Evolutionary conservation across 768 basidiomycete species (phyloP), one percentile per base, ranked within the genome.

Genomic region (Suillus alpinus): DNA sequence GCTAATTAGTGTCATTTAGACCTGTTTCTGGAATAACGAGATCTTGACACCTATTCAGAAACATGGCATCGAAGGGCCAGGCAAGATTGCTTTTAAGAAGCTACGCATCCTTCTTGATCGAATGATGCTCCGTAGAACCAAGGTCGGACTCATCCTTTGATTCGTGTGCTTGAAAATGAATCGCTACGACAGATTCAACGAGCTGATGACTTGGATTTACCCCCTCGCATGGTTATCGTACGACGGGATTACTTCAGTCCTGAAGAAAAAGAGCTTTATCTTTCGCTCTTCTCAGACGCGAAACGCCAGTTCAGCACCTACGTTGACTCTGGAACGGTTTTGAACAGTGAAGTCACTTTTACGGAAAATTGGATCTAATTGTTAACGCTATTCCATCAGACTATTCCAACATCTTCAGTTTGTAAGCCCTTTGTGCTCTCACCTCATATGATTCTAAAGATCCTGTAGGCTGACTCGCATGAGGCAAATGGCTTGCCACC

Each of bases 11-110:
- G 26, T 49, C 46, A 16, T 55, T 0, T 62, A 92, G 88, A 92
- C 92, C 12, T 98, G 96, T 75, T 94, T 94, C 74, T 98, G 96
- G 92, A 96, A 97, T 72, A 92, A 90, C 64, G 92, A 98, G 74
- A 95, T 99, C 63, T 77, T 98, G 60, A 94, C 94, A 0, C 97
- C 97, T 0, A 99, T 99, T 62, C 95, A 98, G 74, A 94, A 89
- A 72, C 79, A 89, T 63, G 96, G 91, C 31, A 91, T 96, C 83
- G 65, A 71, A 6, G 93, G 91, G 1, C 86, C 90, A 3, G 96
- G 96, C 10, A 80, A 81, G 64, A 72, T 72, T 12, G 96, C 95
- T 0, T 98, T 98, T 81, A 94, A 91, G 78, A 98, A 97, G 75
- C 80, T 98, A 62, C 91, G 87, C 68, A 83, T 94, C 52, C 78